Conservation (phyloP, 768 basidiomycete species). For the Ephemerocybe angulata region DNA sequence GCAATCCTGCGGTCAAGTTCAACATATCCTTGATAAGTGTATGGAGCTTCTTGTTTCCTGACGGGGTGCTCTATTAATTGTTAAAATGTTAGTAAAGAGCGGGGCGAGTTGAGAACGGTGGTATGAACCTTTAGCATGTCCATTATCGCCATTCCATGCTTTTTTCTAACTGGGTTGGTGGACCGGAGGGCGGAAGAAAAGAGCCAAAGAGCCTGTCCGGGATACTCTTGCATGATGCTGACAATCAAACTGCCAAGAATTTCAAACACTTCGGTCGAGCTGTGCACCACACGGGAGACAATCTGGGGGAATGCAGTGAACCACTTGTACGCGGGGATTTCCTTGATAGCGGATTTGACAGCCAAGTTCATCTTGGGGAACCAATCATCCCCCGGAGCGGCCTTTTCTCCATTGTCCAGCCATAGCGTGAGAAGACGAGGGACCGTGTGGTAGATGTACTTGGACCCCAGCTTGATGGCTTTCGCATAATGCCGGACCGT, state of each 20-base stretch:
- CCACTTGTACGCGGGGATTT: slow-evolving; percentile 89
- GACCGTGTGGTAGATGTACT: slow-evolving; percentile 94
- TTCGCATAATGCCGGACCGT: slow-evolving; percentile 65
- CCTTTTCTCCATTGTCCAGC: slow-evolving; percentile 87
- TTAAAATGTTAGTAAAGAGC: background rate
- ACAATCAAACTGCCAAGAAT: slow-evolving; percentile 65
- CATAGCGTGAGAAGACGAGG: slow-evolving; percentile 92
- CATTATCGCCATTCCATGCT: slow-evolving; percentile 58
- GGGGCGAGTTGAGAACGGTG: background rate
- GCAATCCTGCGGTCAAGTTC: slow-evolving; percentile 65
- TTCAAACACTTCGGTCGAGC: slow-evolving; percentile 54
- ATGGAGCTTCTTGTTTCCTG: slow-evolving; percentile 39
- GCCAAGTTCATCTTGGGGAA: slow-evolving; percentile 56
- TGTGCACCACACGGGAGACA: slow-evolving; percentile 86
- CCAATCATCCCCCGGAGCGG: slow-evolving; percentile 27
- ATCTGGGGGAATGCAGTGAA: slow-evolving; percentile 95
- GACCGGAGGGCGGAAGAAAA: slow-evolving; percentile 89
- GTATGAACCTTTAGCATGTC: slow-evolving; percentile 52
- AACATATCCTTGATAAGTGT: slow-evolving; percentile 51
- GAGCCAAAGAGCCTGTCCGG: slow-evolving; percentile 90
- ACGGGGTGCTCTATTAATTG: slow-evolving; percentile 43
- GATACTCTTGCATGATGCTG: slow-evolving; percentile 74
- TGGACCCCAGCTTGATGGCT: slow-evolving; percentile 80
- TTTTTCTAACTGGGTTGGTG: slow-evolving; percentile 55
- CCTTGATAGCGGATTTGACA: slow-evolving; percentile 52